phyloP scores from a whole-genome alignment of 352 stramenopile genomes.

The Peronospora farinosa region DNA sequence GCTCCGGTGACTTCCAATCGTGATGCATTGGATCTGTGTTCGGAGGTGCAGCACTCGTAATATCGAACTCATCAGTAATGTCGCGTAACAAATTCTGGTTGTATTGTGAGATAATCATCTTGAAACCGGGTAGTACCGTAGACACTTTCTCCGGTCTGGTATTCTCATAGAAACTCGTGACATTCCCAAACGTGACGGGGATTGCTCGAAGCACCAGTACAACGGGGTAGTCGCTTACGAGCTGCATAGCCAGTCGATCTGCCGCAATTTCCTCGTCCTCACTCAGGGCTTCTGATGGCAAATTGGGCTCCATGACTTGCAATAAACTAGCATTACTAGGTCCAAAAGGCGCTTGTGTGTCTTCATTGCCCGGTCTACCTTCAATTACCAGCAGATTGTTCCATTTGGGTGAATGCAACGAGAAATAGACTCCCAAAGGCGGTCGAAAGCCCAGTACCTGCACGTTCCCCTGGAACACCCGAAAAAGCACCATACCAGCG shows the following conservation, averaged over 20 bases:
- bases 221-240: constrained; percentile 55
- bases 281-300: constrained; percentile 25
- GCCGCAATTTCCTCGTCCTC: constrained; percentile 70
- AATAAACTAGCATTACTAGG: constrained; percentile 41
- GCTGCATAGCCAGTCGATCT: constrained; percentile 54
- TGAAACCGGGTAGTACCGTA: constrained; percentile 73
- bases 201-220: constrained; percentile 70
- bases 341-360: constrained; percentile 51
- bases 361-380: constrained; percentile 22
- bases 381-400: constrained; percentile 62
- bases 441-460: constrained; percentile 65
- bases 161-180: constrained; percentile 72
- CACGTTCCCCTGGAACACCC: constrained; percentile 73
- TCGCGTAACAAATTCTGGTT: constrained; percentile 26
- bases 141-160: constrained; percentile 14
- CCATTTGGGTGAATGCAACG: constrained; percentile 80
- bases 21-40: constrained; percentile 21
- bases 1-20: constrained; percentile 45
- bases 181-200: constrained; percentile 59
- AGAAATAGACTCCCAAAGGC: constrained; percentile 67
- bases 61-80: constrained; percentile 15
- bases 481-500: constrained; percentile 68
- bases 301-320: constrained; percentile 35
- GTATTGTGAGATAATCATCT: constrained; percentile 63
- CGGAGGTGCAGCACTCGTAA: constrained; percentile 6